Conservation (phyloP, 2,329 filamentous ascomycete genomes). For the Alternaria novae-zelandiae region DNA sequence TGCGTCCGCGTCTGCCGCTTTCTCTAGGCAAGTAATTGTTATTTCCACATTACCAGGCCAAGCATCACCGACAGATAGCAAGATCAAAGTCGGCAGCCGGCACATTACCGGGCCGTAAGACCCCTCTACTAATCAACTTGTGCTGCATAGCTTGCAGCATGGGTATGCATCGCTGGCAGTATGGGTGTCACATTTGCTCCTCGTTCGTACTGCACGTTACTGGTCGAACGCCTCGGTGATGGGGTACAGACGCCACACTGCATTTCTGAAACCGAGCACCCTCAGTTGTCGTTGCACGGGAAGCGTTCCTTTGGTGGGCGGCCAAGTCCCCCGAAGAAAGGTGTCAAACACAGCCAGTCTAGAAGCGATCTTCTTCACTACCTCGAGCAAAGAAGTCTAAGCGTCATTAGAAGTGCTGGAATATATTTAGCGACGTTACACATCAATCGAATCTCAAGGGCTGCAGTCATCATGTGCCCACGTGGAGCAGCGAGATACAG, state of each 20-base stretch:
- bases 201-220: background rate
- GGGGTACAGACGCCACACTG: background rate
- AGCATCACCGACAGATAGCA: background rate
- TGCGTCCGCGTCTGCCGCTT: background rate
- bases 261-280: background rate
- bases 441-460: background rate
- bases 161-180: background rate
- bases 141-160: background rate
- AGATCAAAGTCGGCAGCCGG: background rate
- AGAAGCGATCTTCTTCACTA: background rate
- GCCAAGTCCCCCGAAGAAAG: background rate
- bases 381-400: slow-evolving; percentile 2
- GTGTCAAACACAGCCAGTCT: background rate
- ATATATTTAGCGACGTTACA: slow-evolving; percentile 10
- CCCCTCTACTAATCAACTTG: background rate
- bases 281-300: background rate
- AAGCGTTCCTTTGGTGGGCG: background rate
- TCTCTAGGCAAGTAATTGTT: background rate
- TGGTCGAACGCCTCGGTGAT: background rate
- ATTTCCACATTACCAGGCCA: background rate
- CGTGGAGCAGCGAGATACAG: slow-evolving; percentile 5
- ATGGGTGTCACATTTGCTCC: background rate
- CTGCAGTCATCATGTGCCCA: slow-evolving; percentile 4
- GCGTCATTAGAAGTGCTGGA: slow-evolving; percentile 18
- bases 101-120: background rate